phyloP scores from a whole-genome alignment of 1,139 yeast species.

The Scheffersomyces stambukii region DNA sequence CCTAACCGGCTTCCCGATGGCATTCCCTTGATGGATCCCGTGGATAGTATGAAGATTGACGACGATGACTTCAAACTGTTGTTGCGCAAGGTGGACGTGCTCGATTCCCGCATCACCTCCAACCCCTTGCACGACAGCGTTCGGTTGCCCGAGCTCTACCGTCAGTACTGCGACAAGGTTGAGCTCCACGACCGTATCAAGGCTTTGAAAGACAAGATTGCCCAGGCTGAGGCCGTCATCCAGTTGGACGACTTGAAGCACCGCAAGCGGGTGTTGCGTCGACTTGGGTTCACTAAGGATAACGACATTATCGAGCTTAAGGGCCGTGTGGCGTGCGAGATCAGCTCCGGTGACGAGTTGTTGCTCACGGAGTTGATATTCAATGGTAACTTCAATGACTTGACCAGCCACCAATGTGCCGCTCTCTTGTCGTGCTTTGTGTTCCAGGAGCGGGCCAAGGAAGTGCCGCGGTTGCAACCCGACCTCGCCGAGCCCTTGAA shows the following conservation, averaged over 20 bases:
- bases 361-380: conserved; percentile 86
- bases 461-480: conserved; percentile 77
- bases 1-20: conserved; percentile 85
- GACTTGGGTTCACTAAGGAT: conserved; percentile 75
- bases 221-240: conserved; percentile 84
- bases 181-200: conserved; percentile 59
- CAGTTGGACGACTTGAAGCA: conserved; percentile 92
- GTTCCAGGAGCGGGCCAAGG: conserved; percentile 93
- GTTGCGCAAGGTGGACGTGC: conserved; percentile 72
- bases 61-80: conserved; percentile 72
- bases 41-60: conserved; percentile 85
- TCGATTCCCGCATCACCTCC: conserved; percentile 65
- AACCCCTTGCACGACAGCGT: conserved; percentile 72
- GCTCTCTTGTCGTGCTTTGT: conserved; percentile 91
- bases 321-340: conserved; percentile 95
- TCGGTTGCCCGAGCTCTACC: conserved; percentile 58
- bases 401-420: conserved; percentile 87
- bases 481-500: conserved; percentile 88
- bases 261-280: conserved; percentile 84
- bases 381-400: conserved; percentile 89
- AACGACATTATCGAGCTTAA: conserved; percentile 88
- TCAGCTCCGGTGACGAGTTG: conserved; percentile 91
- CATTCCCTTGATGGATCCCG: conserved; percentile 82
- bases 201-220: conserved; percentile 57
- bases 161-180: conserved; percentile 61